Conservation (phyloP, 176 grass and related monocot genomes). For the Alloteropsis semialata region DNA sequence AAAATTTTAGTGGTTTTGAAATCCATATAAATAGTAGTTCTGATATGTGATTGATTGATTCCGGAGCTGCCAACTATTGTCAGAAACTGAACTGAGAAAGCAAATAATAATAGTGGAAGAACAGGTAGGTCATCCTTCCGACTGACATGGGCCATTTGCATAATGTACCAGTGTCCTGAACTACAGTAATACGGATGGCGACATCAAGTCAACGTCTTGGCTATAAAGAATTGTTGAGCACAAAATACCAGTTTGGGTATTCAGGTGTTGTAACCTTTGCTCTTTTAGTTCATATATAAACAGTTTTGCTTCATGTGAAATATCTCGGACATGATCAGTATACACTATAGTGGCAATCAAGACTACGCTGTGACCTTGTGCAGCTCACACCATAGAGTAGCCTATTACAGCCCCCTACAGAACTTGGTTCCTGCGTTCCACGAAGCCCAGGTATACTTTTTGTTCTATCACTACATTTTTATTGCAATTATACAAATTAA, state of each 20-base stretch:
- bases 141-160: constrained; percentile 15
- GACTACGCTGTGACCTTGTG: constrained; percentile 92
- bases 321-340: constrained; percentile 15
- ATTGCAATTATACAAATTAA: not conserved
- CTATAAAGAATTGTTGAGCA: constrained; percentile 76
- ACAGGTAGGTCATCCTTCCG: not conserved
- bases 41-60: not conserved
- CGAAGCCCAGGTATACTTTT: constrained; percentile 68
- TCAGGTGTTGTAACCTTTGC: constrained; percentile 55
- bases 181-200: constrained; percentile 72
- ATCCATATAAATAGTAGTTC: not conserved
- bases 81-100: not conserved
- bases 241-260: constrained; percentile 87
- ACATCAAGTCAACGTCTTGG: constrained; percentile 88
- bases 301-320: not conserved
- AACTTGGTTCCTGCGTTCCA: constrained; percentile 79
- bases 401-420: constrained; percentile 71
- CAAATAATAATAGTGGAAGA: not conserved
- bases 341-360: constrained; percentile 75
- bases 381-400: constrained; percentile 67
- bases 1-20: not conserved
- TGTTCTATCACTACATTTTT: not conserved
- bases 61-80: not conserved
- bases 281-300: not conserved
- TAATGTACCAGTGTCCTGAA: constrained; percentile 66